A percentile compares a stretch with the other conserved stretches of the same genome.
Conservation (phyloP, 2,329 filamentous ascomycete genomes). For the Colletotrichum incanum region DNA sequence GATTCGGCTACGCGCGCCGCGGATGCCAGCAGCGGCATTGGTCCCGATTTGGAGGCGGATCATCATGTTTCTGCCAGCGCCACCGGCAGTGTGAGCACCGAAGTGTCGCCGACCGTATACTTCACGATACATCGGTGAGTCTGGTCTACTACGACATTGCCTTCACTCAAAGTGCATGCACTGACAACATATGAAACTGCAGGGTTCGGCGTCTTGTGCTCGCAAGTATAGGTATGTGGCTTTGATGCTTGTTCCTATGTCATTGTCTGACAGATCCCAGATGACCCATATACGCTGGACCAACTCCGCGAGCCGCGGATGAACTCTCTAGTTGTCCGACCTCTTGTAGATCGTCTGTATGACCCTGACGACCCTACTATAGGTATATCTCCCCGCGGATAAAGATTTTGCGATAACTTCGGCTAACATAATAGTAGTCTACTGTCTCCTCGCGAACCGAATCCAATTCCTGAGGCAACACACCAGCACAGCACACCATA, state of each 20-base stretch:
- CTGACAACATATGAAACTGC: neutral
- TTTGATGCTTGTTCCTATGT: neutral
- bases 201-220: constrained; percentile 35
- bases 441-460: constrained; percentile 80
- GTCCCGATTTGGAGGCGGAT: constrained; percentile 33
- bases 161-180: neutral
- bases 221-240: constrained; percentile 28
- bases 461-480: constrained; percentile 80
- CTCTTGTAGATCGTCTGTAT: constrained; percentile 78
- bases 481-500: constrained; percentile 76
- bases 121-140: constrained; percentile 40
- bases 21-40: constrained; percentile 6
- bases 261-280: constrained; percentile 45
- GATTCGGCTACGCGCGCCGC: constrained; percentile 4
- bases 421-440: constrained; percentile 62
- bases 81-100: constrained; percentile 31
- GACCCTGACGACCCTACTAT: constrained; percentile 76
- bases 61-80: constrained; percentile 25
- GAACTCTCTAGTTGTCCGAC: constrained; percentile 77
- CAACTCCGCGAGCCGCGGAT: constrained; percentile 78
- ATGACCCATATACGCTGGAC: constrained; percentile 66
- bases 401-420: neutral
- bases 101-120: constrained; percentile 29
- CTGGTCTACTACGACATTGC: neutral
- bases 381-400: constrained; percentile 54